Percentiles rank a stretch among this genome's conserved stretches.
Evolutionary conservation across 495 filamentous ascomycete genomes (phyloP).

Genomic region (Chaetomium fimeti): DNA sequence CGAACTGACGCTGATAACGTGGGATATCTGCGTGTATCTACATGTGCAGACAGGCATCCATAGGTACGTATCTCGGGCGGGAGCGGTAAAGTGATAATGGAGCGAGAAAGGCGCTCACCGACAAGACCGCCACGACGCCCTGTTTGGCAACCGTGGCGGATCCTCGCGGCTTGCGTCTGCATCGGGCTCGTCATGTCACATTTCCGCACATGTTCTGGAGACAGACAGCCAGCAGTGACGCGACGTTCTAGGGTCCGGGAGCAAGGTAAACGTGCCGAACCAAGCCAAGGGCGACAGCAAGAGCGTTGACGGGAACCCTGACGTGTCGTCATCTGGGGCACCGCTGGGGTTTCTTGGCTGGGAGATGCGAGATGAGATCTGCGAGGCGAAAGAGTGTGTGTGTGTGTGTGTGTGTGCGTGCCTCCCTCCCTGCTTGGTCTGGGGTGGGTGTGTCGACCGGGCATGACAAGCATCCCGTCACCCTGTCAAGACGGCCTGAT

Average conservation of each 20-base stretch:
- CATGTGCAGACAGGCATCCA: too few relatives aligned
- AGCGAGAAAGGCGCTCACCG: neutral
- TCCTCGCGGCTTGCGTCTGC: slow-evolving; percentile 1
- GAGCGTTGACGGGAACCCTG: neutral
- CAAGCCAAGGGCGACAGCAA: neutral
- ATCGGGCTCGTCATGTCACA: neutral
- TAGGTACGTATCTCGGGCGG: neutral
- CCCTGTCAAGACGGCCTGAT: neutral
- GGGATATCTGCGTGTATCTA: too few relatives aligned
- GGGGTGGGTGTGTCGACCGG: neutral
- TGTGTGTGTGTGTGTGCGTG: too few relatives aligned
- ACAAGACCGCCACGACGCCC: neutral
- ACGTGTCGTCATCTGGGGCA: slow-evolving; percentile 5
- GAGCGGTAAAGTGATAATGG: neutral
- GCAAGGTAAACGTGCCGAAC: neutral
- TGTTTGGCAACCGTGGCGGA: neutral
- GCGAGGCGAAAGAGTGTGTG: neutral
- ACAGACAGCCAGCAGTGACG: neutral
- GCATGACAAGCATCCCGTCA: neutral
- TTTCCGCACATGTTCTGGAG: neutral
- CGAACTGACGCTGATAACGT: too few relatives aligned
- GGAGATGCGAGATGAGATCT: slow-evolving; percentile 13
- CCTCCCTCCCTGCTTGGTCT: neutral
- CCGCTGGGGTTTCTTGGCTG: neutral
- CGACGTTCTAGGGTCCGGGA: neutral